Evolutionary conservation across 2,329 filamentous ascomycete genomes (phyloP).

Genomic region (Botrytis cinerea): DNA sequence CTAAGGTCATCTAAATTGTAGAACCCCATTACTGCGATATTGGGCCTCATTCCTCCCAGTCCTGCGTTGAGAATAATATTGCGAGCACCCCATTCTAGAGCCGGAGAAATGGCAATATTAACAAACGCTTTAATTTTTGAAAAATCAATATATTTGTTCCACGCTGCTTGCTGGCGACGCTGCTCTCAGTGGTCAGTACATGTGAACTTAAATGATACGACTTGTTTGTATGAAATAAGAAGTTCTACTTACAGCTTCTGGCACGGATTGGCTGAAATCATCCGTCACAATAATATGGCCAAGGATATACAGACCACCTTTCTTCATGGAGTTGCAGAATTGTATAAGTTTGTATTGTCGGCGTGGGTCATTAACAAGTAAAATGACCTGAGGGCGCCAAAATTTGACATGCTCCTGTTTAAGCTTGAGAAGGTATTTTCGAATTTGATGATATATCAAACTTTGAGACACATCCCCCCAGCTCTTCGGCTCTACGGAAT

Average conservation of each 20-base stretch:
- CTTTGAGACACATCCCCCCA: constrained; percentile 92
- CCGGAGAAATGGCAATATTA: constrained; percentile 80
- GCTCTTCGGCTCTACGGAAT: constrained; percentile 78
- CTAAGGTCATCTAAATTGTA: constrained; percentile 79
- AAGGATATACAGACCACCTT: constrained; percentile 77
- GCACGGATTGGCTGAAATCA: constrained; percentile 76
- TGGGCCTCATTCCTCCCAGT: constrained; percentile 83
- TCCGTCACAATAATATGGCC: constrained; percentile 86
- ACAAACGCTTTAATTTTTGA: constrained; percentile 88
- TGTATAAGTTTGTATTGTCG: constrained; percentile 81
- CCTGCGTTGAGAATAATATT: constrained; percentile 82
- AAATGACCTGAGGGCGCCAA: constrained; percentile 84
- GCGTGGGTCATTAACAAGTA: constrained; percentile 82
- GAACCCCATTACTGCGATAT: constrained; percentile 79
- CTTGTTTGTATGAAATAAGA: neutral
- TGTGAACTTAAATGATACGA: neutral
- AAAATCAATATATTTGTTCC: constrained; percentile 85
- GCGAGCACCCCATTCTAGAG: constrained; percentile 79
- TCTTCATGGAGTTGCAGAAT: constrained; percentile 90
- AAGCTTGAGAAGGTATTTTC: constrained; percentile 82
- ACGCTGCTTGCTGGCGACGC: constrained; percentile 72
- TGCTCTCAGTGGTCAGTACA: constrained; percentile 10
- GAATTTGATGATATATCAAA: constrained; percentile 83
- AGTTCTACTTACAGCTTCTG: constrained; percentile 58
- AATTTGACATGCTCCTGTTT: constrained; percentile 91